Evolutionary conservation across 2,329 filamentous ascomycete genomes (phyloP).

Genomic region (Hypoxylon sp.): DNA sequence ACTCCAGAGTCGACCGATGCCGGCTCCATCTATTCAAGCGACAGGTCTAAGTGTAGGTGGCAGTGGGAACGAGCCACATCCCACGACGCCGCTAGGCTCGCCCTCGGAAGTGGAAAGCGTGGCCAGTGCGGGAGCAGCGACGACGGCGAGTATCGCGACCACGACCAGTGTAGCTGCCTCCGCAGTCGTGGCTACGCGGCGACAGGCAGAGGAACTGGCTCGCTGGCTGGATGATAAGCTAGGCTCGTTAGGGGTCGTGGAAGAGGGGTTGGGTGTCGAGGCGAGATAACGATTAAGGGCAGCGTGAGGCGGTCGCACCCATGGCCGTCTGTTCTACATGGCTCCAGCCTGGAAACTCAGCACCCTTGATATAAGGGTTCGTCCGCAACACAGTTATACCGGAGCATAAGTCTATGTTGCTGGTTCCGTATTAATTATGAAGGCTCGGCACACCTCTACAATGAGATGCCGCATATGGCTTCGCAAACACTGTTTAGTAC

Average conservation of each 20-base stretch:
- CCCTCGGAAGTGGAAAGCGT: slow-evolving; percentile 64
- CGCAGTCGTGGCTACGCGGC: slow-evolving; percentile 65
- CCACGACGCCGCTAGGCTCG: slow-evolving; percentile 53
- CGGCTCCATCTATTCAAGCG: slow-evolving; percentile 27
- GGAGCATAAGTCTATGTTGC: background rate
- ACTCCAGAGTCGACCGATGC: slow-evolving; percentile 43
- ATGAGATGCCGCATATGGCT: background rate
- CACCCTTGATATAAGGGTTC: background rate
- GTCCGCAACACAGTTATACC: background rate
- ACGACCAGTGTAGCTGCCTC: slow-evolving; percentile 56
- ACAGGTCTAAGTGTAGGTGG: slow-evolving; percentile 3
- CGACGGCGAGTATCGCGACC: slow-evolving; percentile 58
- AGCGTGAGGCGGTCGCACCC: background rate
- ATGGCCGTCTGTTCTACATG: background rate
- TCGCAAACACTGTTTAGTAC: background rate
- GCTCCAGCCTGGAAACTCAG: background rate
- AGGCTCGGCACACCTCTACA: background rate
- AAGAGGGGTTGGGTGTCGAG: slow-evolving; percentile 59
- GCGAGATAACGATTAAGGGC: slow-evolving; percentile 38
- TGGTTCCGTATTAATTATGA: background rate
- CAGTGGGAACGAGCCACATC: slow-evolving; percentile 46
- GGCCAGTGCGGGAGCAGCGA: slow-evolving; percentile 60
- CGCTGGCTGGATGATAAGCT: slow-evolving; percentile 72
- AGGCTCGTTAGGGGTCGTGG: slow-evolving; percentile 65
- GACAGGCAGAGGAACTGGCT: slow-evolving; percentile 70